Evolutionary conservation across 306 rosid species (phyloP).

Genomic region (Sophora flavescens): DNA sequence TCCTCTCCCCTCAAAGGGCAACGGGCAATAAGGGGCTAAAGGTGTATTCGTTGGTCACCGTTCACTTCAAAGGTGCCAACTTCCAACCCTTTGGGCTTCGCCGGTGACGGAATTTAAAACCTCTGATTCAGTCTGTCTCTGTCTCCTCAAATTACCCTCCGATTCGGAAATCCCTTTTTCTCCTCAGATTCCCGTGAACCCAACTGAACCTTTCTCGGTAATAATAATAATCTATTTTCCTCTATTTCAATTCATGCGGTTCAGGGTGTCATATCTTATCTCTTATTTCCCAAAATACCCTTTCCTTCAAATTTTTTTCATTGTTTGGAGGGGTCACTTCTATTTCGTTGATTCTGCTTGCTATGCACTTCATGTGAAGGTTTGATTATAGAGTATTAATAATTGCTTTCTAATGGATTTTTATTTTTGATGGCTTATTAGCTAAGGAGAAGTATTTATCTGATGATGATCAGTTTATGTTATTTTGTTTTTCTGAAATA

Average conservation of each 20-base stretch:
- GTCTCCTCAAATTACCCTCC: slow-evolving; percentile 25
- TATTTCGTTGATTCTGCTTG: slow-evolving; percentile 25
- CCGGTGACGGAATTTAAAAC: slow-evolving; percentile 67
- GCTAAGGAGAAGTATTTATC: not conserved
- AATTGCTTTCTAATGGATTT: slow-evolving; percentile 23
- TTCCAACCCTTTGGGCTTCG: slow-evolving; percentile 35
- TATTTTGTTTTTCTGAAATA: not conserved
- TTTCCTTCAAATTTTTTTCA: slow-evolving; percentile 31
- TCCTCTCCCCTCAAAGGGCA: slow-evolving; percentile 39
- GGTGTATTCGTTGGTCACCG: slow-evolving; percentile 65
- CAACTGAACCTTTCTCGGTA: slow-evolving; percentile 39
- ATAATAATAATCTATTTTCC: slow-evolving; percentile 50
- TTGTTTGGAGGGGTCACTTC: slow-evolving; percentile 28
- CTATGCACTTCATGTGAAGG: slow-evolving; percentile 19
- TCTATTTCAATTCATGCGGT: not conserved
- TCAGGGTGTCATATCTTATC: not conserved
- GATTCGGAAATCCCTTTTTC: slow-evolving; percentile 39
- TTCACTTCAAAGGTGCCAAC: slow-evolving; percentile 38
- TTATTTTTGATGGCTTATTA: not conserved
- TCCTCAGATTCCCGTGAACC: slow-evolving; percentile 29
- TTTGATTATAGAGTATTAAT: slow-evolving; percentile 44
- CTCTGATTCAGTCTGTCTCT: slow-evolving; percentile 49
- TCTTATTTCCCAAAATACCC: slow-evolving; percentile 32
- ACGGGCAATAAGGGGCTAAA: not conserved
- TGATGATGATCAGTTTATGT: not conserved